Evolutionary conservation across 2,329 filamentous ascomycete genomes (phyloP).

Genomic region (Trichoderma sp.): DNA sequence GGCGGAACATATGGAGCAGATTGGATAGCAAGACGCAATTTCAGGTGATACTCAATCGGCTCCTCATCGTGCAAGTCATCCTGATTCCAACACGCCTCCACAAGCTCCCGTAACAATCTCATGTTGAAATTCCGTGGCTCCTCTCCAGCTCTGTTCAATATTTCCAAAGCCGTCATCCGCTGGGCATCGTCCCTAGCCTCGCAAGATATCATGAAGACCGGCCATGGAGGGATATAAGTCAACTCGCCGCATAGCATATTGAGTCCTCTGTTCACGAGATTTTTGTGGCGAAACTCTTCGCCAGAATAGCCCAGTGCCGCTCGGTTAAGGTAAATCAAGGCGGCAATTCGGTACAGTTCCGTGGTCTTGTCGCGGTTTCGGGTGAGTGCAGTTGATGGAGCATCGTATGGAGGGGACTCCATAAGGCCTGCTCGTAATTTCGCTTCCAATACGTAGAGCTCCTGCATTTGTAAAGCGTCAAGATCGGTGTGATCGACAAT

Average conservation of each 20-base stretch:
- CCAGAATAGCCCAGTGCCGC: conserved; percentile 5
- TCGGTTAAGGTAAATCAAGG: not conserved
- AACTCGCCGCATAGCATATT: not conserved
- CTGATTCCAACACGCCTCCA: conserved; percentile 10
- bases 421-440: not conserved
- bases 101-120: not conserved
- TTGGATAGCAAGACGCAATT: not conserved
- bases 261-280: not conserved
- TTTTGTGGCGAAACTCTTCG: not conserved
- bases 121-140: not conserved
- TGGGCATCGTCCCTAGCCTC: not conserved
- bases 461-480: not conserved
- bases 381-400: not conserved
- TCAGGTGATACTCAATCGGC: not conserved
- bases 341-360: not conserved
- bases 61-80: not conserved
- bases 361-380: not conserved
- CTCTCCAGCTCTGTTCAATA: not conserved
- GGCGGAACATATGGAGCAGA: not conserved
- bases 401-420: not conserved
- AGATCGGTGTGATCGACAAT: not conserved
- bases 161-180: not conserved
- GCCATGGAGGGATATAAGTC: not conserved
- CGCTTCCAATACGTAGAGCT: not conserved
- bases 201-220: not conserved